A percentile compares a stretch with the other conserved stretches of the same genome.
Evolutionary conservation across 148 eudicot genomes (phyloP).

Genomic region (Nepenthes gracilis): DNA sequence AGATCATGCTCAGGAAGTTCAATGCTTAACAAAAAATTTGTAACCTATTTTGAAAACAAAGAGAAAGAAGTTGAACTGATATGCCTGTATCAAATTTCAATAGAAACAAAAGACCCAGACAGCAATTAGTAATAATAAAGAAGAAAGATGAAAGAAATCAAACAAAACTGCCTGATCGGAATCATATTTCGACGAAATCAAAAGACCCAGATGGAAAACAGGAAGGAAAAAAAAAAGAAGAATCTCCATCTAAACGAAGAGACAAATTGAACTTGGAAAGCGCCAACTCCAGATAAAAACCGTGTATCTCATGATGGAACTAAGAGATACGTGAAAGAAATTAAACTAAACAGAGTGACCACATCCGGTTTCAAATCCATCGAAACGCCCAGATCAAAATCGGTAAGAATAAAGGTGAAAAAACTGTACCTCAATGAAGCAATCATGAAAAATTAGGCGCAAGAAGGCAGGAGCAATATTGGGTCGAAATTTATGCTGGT

Average conservation of each 20-base stretch:
- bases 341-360: too few species aligned
- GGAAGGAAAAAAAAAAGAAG: not conserved
- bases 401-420: not conserved
- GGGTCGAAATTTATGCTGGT: conserved; percentile 8
- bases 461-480: conserved; percentile 33
- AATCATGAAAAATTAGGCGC: conserved; percentile 60
- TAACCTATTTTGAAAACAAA: too few species aligned
- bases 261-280: too few species aligned
- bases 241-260: too few species aligned
- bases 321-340: too few species aligned
- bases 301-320: too few species aligned
- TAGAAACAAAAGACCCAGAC: too few species aligned
- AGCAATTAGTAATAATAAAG: not conserved
- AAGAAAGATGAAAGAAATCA: not conserved
- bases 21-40: not conserved
- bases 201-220: not conserved
- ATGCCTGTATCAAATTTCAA: too few species aligned
- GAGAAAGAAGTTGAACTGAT: not conserved
- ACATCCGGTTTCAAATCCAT: too few species aligned
- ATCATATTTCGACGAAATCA: not conserved
- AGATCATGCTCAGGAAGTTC: not conserved
- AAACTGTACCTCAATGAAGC: conserved; percentile 39
- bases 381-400: not conserved
- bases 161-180: not conserved
- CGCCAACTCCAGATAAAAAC: too few species aligned